Evolutionary conservation across 768 basidiomycete genomes (phyloP), one percentile per base, ranked within the genome.

Genomic region (Lentinula sp.): DNA sequence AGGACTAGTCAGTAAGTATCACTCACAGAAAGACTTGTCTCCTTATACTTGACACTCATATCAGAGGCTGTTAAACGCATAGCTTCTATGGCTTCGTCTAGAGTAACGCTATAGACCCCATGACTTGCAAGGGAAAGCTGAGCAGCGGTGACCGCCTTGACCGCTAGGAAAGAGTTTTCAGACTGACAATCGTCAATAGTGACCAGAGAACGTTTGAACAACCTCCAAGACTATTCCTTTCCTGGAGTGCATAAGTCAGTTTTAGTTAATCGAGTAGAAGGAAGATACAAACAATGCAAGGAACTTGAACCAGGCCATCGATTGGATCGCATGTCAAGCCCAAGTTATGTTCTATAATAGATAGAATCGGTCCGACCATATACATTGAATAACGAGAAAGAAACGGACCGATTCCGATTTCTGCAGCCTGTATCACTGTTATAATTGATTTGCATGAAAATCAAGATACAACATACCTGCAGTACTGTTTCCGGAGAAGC

Each of bases 31-130:
- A 98, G 82, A 72, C 90, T 93, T 0, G 95, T 98, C 74, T 98
- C 95, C 70, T 96, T 97, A 71, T 96, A 95, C 72, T 95, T 93
- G 65, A 89, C 83, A 63, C 91, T 93, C 93, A 96, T 96, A 71
- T 95, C 92, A n/a, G 83, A 79, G 31, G 95, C 95, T 5, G 94
- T 97, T 52, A 96, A 70, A 23, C 92, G 80, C 93, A 96, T 96
- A 4, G 95, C 94, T 71, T 93, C 92, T 59, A 98, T 97, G 2
- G 95, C 95, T 71, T 97, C 93, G 70, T 98, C 95, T 18, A 98
- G 79, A 0, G 88, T 89, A 39, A 95, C 93, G 37, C 87, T 84
- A 67, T 93, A 93, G 13, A 91, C 80, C 0, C 92, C 95, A 68
- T 92, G 84, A 62, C 91, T 92, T 8, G 95, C 93, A 83, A 97